phyloP scores from a whole-genome alignment of 2,329 filamentous ascomycete species.

The Colletotrichum sp. region DNA sequence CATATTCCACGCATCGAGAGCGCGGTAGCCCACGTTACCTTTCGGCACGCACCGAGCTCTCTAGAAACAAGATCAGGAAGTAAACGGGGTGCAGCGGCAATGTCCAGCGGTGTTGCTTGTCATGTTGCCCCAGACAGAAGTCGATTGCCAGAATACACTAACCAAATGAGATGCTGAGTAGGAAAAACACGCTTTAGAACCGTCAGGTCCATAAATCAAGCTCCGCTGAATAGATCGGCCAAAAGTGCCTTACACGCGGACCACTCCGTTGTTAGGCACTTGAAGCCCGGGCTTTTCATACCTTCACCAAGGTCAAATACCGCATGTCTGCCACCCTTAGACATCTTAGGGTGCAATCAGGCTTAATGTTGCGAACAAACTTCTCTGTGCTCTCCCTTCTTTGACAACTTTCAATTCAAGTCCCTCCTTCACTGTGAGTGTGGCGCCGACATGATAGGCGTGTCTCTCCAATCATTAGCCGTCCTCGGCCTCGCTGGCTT shows the following conservation, averaged over 20 bases:
- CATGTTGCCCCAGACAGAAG: neutral
- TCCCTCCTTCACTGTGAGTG: neutral
- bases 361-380: neutral
- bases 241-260: neutral
- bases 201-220: neutral
- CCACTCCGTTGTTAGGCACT: neutral
- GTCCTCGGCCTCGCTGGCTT: slow-evolving; percentile 6
- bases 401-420: neutral
- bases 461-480: neutral
- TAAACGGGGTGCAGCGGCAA: neutral
- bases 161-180: neutral
- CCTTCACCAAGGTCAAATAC: neutral
- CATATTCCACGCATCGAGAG: neutral
- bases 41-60: neutral
- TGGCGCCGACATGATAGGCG: neutral
- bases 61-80: neutral
- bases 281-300: neutral
- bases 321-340: neutral
- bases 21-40: neutral
- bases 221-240: neutral
- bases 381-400: neutral
- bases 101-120: neutral
- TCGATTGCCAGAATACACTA: neutral
- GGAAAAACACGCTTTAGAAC: neutral
- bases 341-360: neutral